A percentile compares a stretch with the other conserved stretches of the same genome.
These are phyloP conservation scores for Vigna reflexopilosa DNA, from an alignment of 306 rosid genomes.

Conservation along the genomic window DNA sequence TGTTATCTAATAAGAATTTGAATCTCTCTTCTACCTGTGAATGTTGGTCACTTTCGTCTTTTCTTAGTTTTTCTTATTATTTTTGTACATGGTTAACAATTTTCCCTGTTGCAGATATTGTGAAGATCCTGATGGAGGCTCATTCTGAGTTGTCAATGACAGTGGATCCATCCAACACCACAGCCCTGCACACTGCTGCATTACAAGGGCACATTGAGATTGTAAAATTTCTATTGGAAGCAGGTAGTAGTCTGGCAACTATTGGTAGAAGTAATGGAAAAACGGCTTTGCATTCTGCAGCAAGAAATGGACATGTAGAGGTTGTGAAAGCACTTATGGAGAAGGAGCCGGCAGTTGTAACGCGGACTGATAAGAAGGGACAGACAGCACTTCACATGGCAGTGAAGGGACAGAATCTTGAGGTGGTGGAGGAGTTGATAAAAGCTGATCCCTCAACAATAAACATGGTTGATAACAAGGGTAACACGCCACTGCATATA, in stretches of 20 bases:
- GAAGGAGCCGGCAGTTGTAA: conserved; percentile 74
- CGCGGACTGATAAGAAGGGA: conserved; percentile 84
- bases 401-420: conserved; percentile 82
- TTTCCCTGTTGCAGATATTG: conserved; percentile 61
- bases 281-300: conserved; percentile 91
- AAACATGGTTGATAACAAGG: conserved; percentile 82
- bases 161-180: conserved; percentile 88
- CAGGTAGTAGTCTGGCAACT: conserved; percentile 80
- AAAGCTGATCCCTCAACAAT: conserved; percentile 69
- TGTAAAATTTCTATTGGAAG: conserved; percentile 75
- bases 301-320: conserved; percentile 89
- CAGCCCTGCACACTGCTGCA: conserved; percentile 98
- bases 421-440: conserved; percentile 77
- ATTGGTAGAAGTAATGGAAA: conserved; percentile 95
- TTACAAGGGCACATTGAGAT: conserved; percentile 84
- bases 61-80: neutral
- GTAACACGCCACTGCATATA: conserved; percentile 84
- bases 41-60: neutral
- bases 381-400: conserved; percentile 99
- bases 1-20: neutral
- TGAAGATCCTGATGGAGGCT: conserved; percentile 75
- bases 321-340: conserved; percentile 67
- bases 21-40: neutral
- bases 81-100: neutral
- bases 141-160: conserved; percentile 91